phyloP scores from a whole-genome alignment of 495 filamentous ascomycete species.

The Platismatia glauca region DNA sequence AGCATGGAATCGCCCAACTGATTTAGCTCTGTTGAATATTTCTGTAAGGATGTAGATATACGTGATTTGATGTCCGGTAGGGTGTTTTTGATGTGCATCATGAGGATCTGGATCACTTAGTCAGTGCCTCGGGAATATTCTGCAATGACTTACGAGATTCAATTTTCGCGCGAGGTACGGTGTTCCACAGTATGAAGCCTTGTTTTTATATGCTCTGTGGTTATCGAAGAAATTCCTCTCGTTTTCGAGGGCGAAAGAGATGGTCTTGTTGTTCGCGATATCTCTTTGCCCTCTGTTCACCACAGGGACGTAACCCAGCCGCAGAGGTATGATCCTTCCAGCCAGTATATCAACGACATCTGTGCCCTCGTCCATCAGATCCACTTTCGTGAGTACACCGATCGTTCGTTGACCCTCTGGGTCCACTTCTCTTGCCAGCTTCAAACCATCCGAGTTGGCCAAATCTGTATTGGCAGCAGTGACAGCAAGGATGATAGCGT shows the following conservation, averaged over 20 bases:
- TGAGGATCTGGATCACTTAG: slow-evolving; percentile 62
- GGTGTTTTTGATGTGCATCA: slow-evolving; percentile 99
- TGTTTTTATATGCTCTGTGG: slow-evolving; percentile 97
- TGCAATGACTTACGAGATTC: slow-evolving; percentile 56
- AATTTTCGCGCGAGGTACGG: slow-evolving; percentile 94
- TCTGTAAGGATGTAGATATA: slow-evolving; percentile 84
- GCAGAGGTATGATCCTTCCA: slow-evolving; percentile 91
- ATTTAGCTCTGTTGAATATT: slow-evolving; percentile 75
- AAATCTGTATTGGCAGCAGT: slow-evolving; percentile 95
- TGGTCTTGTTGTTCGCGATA: slow-evolving; percentile 92
- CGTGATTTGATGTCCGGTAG: slow-evolving; percentile 96
- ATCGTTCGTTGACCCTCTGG: slow-evolving; percentile 97
- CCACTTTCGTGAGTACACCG: slow-evolving; percentile 97
- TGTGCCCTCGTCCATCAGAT: slow-evolving; percentile 98
- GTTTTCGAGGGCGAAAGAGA: slow-evolving; percentile 84
- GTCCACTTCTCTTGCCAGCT: slow-evolving; percentile 94
- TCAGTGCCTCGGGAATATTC: background rate
- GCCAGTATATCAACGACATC: slow-evolving; percentile 99
- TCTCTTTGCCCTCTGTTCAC: slow-evolving; percentile 99
- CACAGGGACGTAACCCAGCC: slow-evolving; percentile 94
- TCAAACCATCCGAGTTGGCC: slow-evolving; percentile 96
- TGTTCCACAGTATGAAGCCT: slow-evolving; percentile 96
- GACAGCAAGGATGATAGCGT: slow-evolving; percentile 95
- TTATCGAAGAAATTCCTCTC: slow-evolving; percentile 98
- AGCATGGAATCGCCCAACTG: slow-evolving; percentile 90